Base-by-base conservation (phyloP, 805 yeast genomes). In the Komagataella phaffii region DNA sequence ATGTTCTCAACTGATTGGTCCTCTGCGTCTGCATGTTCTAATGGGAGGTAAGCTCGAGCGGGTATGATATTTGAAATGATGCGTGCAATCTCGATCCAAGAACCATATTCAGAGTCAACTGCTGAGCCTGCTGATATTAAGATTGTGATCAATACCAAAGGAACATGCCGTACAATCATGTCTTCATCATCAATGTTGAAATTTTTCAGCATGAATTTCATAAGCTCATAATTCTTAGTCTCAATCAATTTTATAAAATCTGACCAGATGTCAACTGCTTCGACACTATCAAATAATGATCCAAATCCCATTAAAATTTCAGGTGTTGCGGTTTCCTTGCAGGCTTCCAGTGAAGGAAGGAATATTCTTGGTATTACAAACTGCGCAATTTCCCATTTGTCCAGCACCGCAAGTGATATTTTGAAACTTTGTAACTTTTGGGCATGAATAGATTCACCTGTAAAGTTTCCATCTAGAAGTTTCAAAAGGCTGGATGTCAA, bases 351-450 rank as follows among this genome's bases (percentile, higher is more conserved):
- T 2, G 87, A 70, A 0, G 95, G 91, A 0, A 79, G 66, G 47
- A 93, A 77, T 6, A 90, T 64, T 23, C 70, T 65, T 0, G 96
- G 95, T 0, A 89, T 80, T 1, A 91, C 69, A 12, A 76, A 63
- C 8, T 82, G 79, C 10, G 96, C 95, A 46, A 93, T 81, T 64
- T 93, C 99, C 98, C 98, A 93, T 55, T 88, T 79, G 61, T 93
- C 98, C 81, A 90, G 78, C 3, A 90, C 72, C 0, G 93, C 79
- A 3, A 83, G 68, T 1, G 88, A 74, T 5, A 91, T 81, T 49
- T 74, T 78, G 58, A 80, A 80, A 0, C 85, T 81, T 19, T 72
- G 75, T 1, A 78, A 67, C 24, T 68, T 69, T 52, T 64, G 73
- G 14, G 56, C 65, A 44, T 56, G 58, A 6, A 55, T 50, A 1